A percentile compares a stretch with the other conserved stretches of the same genome.
Evolutionary conservation across 768 basidiomycete species (phyloP).

Genomic region (Lyophyllum atratum): DNA sequence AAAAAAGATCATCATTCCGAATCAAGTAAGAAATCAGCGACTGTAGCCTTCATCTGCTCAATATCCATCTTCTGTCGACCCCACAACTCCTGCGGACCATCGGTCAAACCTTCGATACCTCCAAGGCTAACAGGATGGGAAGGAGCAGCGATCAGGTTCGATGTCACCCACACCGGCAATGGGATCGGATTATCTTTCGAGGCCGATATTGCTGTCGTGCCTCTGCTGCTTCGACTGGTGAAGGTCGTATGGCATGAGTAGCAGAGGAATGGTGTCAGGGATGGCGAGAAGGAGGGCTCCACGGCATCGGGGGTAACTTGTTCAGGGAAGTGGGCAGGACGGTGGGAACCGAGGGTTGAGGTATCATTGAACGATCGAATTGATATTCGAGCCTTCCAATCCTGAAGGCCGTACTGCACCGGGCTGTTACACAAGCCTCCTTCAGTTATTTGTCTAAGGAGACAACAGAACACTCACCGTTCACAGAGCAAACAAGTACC

Average conservation of each 20-base stretch:
- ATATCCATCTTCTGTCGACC: constrained; percentile 26
- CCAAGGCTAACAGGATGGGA: not conserved
- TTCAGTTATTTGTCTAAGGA: not conserved
- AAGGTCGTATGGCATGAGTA: constrained; percentile 61
- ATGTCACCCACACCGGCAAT: constrained; percentile 38
- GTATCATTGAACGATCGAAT: constrained; percentile 54
- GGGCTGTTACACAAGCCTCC: constrained; percentile 42
- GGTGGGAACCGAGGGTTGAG: constrained; percentile 28
- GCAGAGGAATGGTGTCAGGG: constrained; percentile 45
- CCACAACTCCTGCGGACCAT: constrained; percentile 30
- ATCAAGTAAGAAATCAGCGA: constrained; percentile 44
- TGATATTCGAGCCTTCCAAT: constrained; percentile 76
- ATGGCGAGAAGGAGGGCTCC: constrained; percentile 6
- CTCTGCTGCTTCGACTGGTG: constrained; percentile 53
- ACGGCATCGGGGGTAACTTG: not conserved
- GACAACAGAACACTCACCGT: constrained; percentile 43
- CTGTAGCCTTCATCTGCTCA: constrained; percentile 33
- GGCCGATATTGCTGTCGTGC: constrained; percentile 19
- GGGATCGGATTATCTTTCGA: constrained; percentile 17
- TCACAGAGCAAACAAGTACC: constrained; percentile 64
- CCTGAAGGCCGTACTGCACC: constrained; percentile 61
- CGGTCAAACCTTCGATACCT: not conserved
- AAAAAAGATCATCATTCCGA: constrained; percentile 14
- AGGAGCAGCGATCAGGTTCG: constrained; percentile 11
- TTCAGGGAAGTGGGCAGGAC: constrained; percentile 12